Evolutionary conservation across 768 basidiomycete genomes (phyloP).

Genomic region (Psilocybe sp.): DNA sequence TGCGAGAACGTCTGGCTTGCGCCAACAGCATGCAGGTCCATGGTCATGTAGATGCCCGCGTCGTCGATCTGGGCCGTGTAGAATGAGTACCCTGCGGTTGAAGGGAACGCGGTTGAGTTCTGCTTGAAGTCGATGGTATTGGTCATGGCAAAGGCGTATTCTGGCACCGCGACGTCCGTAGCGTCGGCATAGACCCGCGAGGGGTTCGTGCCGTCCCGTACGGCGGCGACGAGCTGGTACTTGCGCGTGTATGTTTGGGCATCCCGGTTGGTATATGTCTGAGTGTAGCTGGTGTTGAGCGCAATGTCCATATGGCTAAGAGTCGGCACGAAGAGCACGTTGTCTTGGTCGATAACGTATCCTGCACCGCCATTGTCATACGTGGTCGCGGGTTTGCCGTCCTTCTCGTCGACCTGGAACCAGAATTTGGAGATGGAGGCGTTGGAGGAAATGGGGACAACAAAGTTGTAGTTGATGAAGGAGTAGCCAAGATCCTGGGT

Average conservation of each 20-base stretch:
- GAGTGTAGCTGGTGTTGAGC: constrained; percentile 20
- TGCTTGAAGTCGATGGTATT: constrained; percentile 25
- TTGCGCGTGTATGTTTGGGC: constrained; percentile 18
- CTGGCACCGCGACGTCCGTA: constrained; percentile 27
- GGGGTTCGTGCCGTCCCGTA: constrained; percentile 26
- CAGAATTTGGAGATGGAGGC: constrained; percentile 47
- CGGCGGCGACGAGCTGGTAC: constrained; percentile 24
- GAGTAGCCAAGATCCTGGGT: constrained; percentile 29
- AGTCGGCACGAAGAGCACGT: constrained; percentile 39
- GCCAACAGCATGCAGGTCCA: constrained; percentile 25
- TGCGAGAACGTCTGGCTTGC: constrained; percentile 23
- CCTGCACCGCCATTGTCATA: constrained; percentile 41
- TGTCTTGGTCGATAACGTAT: constrained; percentile 41
- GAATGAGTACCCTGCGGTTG: constrained; percentile 33
- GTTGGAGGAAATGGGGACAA: constrained; percentile 36
- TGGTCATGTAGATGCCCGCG: constrained; percentile 24
- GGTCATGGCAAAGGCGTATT: constrained; percentile 25
- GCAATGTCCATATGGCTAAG: constrained; percentile 27
- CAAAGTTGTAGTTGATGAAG: constrained; percentile 41
- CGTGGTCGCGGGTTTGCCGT: constrained; percentile 32
- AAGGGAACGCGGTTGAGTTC: constrained; percentile 24
- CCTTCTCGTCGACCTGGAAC: constrained; percentile 45
- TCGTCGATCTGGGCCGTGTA: constrained; percentile 27
- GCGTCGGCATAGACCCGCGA: constrained; percentile 33
- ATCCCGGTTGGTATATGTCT: constrained; percentile 21